Evolutionary conservation across 352 stramenopile species (phyloP).

Genomic region (Phytophthora gonapodyides): DNA sequence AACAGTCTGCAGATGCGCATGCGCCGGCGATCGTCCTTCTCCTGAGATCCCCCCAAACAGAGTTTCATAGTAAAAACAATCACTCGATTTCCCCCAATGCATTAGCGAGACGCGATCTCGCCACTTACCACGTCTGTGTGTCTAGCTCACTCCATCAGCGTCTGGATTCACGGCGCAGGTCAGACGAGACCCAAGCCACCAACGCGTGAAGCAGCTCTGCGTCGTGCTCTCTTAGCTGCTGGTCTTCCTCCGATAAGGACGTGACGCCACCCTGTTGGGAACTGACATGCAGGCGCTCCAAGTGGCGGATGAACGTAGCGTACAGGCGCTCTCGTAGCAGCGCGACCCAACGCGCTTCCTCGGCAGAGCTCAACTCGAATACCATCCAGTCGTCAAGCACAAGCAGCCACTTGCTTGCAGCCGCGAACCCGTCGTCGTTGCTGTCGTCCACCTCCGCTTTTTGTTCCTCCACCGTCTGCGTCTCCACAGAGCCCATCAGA

Average conservation of each 20-base stretch:
- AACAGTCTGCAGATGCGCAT: conserved; percentile 65
- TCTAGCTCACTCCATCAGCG: conserved; percentile 2
- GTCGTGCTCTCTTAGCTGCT: conserved; percentile 53
- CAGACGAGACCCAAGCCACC: conserved; percentile 54
- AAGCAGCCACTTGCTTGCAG: conserved; percentile 44
- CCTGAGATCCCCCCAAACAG: conserved; percentile 13
- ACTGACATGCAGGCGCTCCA: conserved; percentile 58
- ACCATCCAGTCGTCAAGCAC: conserved; percentile 82
- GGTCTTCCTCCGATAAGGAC: conserved; percentile 9
- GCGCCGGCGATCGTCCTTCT: conserved; percentile 59
- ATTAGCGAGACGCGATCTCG: too few species aligned
- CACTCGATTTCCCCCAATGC: too few species aligned
- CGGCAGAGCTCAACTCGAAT: conserved; percentile 49
- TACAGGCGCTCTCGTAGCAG: conserved; percentile 62
- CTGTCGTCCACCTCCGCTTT: conserved; percentile 15
- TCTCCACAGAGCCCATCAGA: conserved; percentile 61
- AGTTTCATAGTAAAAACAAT: too few species aligned
- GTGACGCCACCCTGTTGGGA: conserved; percentile 24
- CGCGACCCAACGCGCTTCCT: conserved; percentile 56
- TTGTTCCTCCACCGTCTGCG: conserved; percentile 39
- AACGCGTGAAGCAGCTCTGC: conserved; percentile 53
- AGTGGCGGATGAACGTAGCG: conserved; percentile 66
- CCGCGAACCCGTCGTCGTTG: conserved; percentile 8
- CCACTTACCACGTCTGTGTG: background rate
- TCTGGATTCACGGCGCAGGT: conserved; percentile 36